Evolutionary conservation across 108 stramenopile genomes (phyloP), one percentile per base, ranked within the genome.

Genomic region (Nitzschia putrida): DNA sequence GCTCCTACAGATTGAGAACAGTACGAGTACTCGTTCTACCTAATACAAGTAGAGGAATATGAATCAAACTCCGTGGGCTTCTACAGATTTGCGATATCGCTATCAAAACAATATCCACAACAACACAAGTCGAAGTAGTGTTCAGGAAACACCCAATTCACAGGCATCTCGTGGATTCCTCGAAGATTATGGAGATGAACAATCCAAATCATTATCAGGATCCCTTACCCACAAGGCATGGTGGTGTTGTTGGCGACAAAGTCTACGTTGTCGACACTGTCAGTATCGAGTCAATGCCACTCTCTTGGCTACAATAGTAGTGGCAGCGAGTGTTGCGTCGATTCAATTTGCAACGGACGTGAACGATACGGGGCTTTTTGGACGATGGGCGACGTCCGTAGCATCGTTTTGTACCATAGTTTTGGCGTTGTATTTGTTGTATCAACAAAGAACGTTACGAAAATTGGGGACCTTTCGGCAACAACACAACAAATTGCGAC

Each of bases 151-250:
- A 4, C 47, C 47, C 14, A 18, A 16, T 18, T 18, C 47, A 18
- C 47, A 49, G 1, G 18, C 47, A 49, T 43, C 61, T 45, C 42
- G 53, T 2, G 67, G 67, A 0, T 68, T 56, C 42, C 16, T 57
- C 5, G 67, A 68, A 68, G 67, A 68, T 20, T 68, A 68, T 56
- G 67, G 67, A 0, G 55, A 68, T 39, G 67, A 45, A 9, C 16
- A 44, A 23, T 7, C 21, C 23, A 55, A 21, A n/a, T n/a, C n/a
- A n/a, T n/a, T n/a, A n/a, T n/a, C n/a, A 23, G 23, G 2, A 18
- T 49, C 47, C 23, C 20, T 24, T 3, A 7, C 16, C 54, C 21
- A 8, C 24, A 24, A 13, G 8, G 24, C 21, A 22, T 66, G 65
- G 65, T 40, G 38, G 50, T 52, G 65, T 38, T 25, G 37, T 14